phyloP scores from a whole-genome alignment of 805 yeast genomes.

The Candida boidinii region DNA sequence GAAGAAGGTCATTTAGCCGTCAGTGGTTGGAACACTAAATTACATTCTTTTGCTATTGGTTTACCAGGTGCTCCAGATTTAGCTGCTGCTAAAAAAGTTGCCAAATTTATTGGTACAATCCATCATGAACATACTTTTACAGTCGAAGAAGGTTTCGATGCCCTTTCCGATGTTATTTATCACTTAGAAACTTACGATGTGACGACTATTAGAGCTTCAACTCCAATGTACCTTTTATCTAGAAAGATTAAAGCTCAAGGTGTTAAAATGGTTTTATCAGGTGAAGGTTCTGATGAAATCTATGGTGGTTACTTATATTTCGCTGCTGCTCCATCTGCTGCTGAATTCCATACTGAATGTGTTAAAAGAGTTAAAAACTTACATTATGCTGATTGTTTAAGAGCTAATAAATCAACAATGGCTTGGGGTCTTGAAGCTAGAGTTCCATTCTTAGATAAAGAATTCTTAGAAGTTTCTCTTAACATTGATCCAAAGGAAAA shows the following conservation, averaged over 20 bases:
- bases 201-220: constrained; percentile 97
- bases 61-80: constrained; percentile 97
- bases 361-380: constrained; percentile 95
- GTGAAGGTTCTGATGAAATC: constrained; percentile 98
- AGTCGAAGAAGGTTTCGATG: constrained; percentile 92
- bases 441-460: constrained; percentile 96
- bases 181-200: constrained; percentile 98
- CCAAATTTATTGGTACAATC: constrained; percentile 88
- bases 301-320: constrained; percentile 98
- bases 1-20: constrained; percentile 76
- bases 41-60: constrained; percentile 97
- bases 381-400: constrained; percentile 92
- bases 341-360: constrained; percentile 92
- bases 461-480: constrained; percentile 87
- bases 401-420: constrained; percentile 99
- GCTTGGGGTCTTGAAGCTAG: constrained; percentile 99
- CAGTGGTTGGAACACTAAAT: constrained; percentile 56
- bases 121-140: constrained; percentile 99
- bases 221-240: constrained; percentile 95
- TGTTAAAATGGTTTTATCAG: constrained; percentile 97
- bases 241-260: constrained; percentile 99
- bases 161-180: constrained; percentile 86
- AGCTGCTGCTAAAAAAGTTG: constrained; percentile 93
- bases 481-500: constrained; percentile 92
- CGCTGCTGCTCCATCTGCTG: constrained; percentile 90